phyloP scores from a whole-genome alignment of 257 asterid genomes.

The Nicotiana attenuata region DNA sequence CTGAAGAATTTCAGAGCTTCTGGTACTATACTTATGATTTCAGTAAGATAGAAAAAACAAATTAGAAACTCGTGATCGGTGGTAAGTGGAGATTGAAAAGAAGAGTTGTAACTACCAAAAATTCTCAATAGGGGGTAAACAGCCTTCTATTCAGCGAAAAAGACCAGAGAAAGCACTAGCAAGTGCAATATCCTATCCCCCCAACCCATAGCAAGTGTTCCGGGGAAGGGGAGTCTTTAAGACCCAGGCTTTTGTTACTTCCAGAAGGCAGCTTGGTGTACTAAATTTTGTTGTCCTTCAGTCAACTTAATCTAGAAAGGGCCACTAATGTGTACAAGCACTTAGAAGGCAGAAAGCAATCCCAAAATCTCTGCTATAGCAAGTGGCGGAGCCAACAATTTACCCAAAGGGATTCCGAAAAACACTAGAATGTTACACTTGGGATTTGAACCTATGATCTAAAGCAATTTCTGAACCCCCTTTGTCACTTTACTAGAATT shows the following conservation, averaged over 20 bases:
- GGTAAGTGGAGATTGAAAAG: neutral
- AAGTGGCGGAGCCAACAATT: neutral
- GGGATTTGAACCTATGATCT: too few species aligned
- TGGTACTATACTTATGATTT: too few species aligned
- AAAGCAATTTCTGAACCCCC: too few species aligned
- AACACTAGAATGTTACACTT: too few species aligned
- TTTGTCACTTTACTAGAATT: too few species aligned
- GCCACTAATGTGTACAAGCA: neutral
- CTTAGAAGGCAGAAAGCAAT: neutral
- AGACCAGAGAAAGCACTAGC: neutral
- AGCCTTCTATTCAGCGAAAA: neutral
- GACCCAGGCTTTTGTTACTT: neutral
- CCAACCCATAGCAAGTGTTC: neutral
- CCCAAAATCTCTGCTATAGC: neutral
- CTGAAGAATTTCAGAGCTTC: too few species aligned
- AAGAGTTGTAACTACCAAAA: neutral
- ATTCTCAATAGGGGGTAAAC: neutral
- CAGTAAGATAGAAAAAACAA: conserved; percentile 8
- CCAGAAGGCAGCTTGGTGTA: neutral
- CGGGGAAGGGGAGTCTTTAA: neutral
- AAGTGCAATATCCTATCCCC: neutral
- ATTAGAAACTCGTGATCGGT: neutral
- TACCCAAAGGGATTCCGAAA: too few species aligned
- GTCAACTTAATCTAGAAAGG: neutral
- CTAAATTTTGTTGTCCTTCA: neutral